Base-by-base conservation (phyloP, 2,329 filamentous ascomycete genomes). In the Exophiala sp. region DNA sequence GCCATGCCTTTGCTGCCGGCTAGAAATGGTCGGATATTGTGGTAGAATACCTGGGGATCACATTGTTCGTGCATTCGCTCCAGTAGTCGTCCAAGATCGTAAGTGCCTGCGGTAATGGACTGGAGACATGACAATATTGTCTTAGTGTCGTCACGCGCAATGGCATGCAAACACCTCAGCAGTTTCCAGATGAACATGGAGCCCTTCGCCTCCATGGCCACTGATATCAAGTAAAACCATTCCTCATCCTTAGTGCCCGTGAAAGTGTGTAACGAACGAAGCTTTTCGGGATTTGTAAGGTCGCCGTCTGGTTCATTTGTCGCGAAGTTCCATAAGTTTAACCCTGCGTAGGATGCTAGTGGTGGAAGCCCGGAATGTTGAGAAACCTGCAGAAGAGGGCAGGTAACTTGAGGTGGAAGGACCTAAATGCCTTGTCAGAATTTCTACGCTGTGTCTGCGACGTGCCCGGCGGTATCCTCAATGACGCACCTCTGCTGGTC, bases 1-100 rank as follows among this genome's bases (percentile, higher is more conserved):
- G 71, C 72, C 78, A 80, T 80, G 50, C 78, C 78, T 66, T 78
- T 80, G 56, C 75, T 79, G 0, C 78, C 78, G 0, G 77, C 77
- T 11, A 80, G 63, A 47, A 78, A 73, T 0, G 78, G 78, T 1
- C 78, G 71, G n/a, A 81, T 73, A 16, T 72, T 69, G 50, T 80
- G 74, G 60, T 78, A 81, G 65, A 81, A 81, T 1, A 74, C 67
- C 21, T 74, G 65, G 0, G 78, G 77, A 5, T 70, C 62, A 29
- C 74, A 78, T 18, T 72, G 68, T 60, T 80, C 76, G 44, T 78
- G 75, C 78, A 80, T 80, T 2, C 77, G 69, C 49, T 75, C 72
- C 3, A 80, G 64, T 0, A 78, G 69, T 1, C 43, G 38, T 5
- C 67, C 71, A 21, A 77, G 64, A 12, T 78, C 72, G 1, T 68